Percentiles rank a stretch among this genome's conserved stretches.
phyloP scores from a whole-genome alignment of 2,329 filamentous ascomycete species.

The Ophiocordyceps robertsii region DNA sequence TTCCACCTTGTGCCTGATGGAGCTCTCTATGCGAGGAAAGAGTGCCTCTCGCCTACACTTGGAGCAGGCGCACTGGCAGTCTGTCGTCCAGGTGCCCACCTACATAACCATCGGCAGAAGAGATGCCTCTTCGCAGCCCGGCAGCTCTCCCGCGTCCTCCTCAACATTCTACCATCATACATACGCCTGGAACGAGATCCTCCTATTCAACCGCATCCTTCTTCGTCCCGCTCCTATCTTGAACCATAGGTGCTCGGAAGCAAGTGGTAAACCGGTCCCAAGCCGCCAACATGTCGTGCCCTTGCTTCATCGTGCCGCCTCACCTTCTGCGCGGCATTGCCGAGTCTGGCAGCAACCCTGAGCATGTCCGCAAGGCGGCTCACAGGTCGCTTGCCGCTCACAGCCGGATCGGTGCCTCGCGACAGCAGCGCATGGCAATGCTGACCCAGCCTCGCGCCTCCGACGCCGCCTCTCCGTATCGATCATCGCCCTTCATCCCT shows the following conservation, averaged over 20 bases:
- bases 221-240: not conserved
- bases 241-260: not conserved
- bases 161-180: too few relatives aligned
- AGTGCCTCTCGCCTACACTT: too few relatives aligned
- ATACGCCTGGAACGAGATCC: not conserved
- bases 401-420: slow-evolving; percentile 15
- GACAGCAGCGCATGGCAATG: slow-evolving; percentile 20
- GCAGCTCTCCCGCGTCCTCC: too few relatives aligned
- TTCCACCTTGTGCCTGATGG: too few relatives aligned
- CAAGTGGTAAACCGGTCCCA: not conserved
- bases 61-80: too few relatives aligned
- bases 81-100: too few relatives aligned
- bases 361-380: slow-evolving; percentile 22
- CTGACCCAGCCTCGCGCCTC: slow-evolving; percentile 18
- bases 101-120: too few relatives aligned
- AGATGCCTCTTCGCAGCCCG: too few relatives aligned
- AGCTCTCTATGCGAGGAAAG: too few relatives aligned
- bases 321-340: slow-evolving; percentile 30
- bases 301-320: slow-evolving; percentile 30
- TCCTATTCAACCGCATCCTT: not conserved
- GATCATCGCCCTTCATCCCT: slow-evolving; percentile 22
- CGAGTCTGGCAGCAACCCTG: slow-evolving; percentile 21
- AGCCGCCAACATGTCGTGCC: slow-evolving; percentile 7
- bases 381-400: slow-evolving; percentile 19
- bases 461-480: not conserved